These are phyloP conservation scores for Tylopilus vinaceipallidus DNA, from an alignment of 768 basidiomycete species.

Conservation along the genomic window DNA sequence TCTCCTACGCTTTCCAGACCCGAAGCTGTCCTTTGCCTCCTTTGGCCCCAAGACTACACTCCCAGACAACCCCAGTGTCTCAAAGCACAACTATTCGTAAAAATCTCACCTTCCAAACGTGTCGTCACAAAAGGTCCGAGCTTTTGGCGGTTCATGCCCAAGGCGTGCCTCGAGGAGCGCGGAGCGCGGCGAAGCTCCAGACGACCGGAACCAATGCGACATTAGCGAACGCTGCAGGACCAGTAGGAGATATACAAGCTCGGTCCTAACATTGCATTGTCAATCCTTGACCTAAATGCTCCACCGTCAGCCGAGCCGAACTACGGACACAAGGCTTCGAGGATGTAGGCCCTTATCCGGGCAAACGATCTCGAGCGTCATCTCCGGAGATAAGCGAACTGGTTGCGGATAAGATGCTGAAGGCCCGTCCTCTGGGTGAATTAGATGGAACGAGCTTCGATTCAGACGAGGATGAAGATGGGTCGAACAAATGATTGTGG, in stretches of 20 bases:
- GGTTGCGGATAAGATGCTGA: conserved; percentile 25
- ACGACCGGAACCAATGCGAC: conserved; percentile 1
- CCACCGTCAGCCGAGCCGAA: conserved; percentile 24
- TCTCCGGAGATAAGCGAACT: conserved; percentile 23
- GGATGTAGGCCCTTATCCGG: conserved; percentile 7
- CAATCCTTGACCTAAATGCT: conserved; percentile 37
- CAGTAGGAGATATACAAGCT: conserved; percentile 89
- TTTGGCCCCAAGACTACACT: conserved; percentile 69
- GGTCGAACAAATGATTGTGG: conserved; percentile 51
- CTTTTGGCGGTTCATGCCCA: conserved; percentile 78
- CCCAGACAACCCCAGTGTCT: conserved; percentile 36
- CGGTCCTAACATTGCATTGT: conserved; percentile 66
- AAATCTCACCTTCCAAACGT: conserved; percentile 58
- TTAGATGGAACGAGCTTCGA: conserved; percentile 23
- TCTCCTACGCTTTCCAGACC: conserved; percentile 56
- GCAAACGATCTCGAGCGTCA: conserved; percentile 28
- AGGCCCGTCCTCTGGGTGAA: conserved; percentile 18
- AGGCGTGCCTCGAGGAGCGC: conserved; percentile 55
- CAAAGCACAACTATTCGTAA: conserved; percentile 44
- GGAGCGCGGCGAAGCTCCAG: conserved; percentile 30
- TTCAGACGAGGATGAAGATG: conserved; percentile 46
- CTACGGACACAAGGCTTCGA: conserved; percentile 5
- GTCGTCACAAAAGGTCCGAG: conserved; percentile 60
- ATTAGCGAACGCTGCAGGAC: conserved; percentile 54
- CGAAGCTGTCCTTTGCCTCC: conserved; percentile 65